phyloP scores from a whole-genome alignment of 2,329 filamentous ascomycete species.

The Macrophomina pseudophaseolina region DNA sequence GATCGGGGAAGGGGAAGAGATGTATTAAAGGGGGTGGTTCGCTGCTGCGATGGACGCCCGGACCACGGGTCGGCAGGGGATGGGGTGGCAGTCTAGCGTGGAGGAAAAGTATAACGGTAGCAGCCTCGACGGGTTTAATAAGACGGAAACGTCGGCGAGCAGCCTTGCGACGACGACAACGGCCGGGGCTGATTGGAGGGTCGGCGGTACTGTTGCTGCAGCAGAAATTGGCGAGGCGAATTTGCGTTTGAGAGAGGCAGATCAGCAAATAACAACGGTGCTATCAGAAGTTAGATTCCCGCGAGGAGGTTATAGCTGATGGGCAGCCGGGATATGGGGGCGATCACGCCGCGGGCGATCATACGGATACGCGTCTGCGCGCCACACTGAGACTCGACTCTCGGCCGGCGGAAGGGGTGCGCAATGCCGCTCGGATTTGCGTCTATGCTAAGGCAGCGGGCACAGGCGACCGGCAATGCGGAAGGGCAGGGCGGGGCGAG shows the following conservation, averaged over 20 bases:
- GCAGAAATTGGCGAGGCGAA: neutral
- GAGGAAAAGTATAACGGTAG: neutral
- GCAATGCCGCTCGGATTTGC: neutral
- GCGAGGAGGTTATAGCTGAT: neutral
- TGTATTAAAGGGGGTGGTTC: slow-evolving; percentile 16
- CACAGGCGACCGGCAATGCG: neutral
- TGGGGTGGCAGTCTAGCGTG: neutral
- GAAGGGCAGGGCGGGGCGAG: neutral
- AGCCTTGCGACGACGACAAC: neutral
- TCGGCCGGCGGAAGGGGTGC: neutral
- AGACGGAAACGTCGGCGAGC: neutral
- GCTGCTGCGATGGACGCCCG: neutral
- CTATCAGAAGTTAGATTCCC: neutral
- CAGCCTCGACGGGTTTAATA: neutral
- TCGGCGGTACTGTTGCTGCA: slow-evolving; percentile 2
- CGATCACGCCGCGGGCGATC: slow-evolving; percentile 15
- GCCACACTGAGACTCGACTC: slow-evolving; percentile 1
- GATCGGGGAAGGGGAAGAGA: slow-evolving; percentile 18
- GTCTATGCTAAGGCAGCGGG: neutral
- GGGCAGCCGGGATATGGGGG: neutral
- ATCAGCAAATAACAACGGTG: slow-evolving; percentile 5
- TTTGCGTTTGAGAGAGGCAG: neutral
- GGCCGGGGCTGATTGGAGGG: neutral
- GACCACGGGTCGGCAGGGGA: neutral
- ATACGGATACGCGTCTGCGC: neutral